Percentiles rank a stretch among this genome's conserved stretches.
Evolutionary conservation across 2,329 filamentous ascomycete species (phyloP).

Genomic region (Biscogniauxia mediterranea): DNA sequence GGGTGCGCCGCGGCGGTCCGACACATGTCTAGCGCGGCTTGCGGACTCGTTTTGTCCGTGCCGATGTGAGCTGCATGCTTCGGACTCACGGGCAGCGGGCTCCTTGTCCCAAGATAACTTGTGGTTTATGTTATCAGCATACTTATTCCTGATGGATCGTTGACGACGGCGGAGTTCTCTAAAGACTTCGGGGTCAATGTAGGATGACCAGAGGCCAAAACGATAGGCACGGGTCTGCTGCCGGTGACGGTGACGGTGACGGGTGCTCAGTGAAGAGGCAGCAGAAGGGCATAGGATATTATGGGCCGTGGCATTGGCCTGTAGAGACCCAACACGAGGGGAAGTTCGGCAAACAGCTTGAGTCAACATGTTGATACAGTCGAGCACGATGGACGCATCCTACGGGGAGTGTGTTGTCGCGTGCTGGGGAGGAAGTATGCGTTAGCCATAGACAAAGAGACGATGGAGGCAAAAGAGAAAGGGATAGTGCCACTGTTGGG

Average conservation of each 20-base stretch:
- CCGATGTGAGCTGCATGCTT: slow-evolving; percentile 30
- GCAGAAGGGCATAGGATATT: slow-evolving; percentile 16
- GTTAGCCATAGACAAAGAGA: background rate
- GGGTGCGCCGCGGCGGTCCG: slow-evolving; percentile 23
- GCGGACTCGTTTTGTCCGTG: slow-evolving; percentile 34
- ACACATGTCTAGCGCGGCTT: slow-evolving; percentile 33
- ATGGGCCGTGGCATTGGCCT: slow-evolving; percentile 16
- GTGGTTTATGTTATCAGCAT: slow-evolving; percentile 44
- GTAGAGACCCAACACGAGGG: slow-evolving; percentile 28
- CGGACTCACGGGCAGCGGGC: slow-evolving; percentile 34
- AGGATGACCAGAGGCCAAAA: slow-evolving; percentile 47
- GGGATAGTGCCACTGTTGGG: no score
- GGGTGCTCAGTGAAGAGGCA: slow-evolving; percentile 18
- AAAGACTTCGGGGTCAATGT: slow-evolving; percentile 40
- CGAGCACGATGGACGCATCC: background rate
- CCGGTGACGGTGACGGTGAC: slow-evolving; percentile 20
- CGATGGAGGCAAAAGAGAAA: no score
- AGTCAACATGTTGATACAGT: slow-evolving; percentile 33
- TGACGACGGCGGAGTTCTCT: slow-evolving; percentile 45
- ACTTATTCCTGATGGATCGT: slow-evolving; percentile 43
- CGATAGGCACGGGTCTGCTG: slow-evolving; percentile 48
- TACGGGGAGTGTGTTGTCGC: background rate
- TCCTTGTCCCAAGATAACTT: slow-evolving; percentile 47
- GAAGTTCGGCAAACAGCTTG: slow-evolving; percentile 28
- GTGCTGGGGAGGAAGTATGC: background rate